Evolutionary conservation across 345 rosid species (phyloP).

Genomic region (Camelina laxa): DNA sequence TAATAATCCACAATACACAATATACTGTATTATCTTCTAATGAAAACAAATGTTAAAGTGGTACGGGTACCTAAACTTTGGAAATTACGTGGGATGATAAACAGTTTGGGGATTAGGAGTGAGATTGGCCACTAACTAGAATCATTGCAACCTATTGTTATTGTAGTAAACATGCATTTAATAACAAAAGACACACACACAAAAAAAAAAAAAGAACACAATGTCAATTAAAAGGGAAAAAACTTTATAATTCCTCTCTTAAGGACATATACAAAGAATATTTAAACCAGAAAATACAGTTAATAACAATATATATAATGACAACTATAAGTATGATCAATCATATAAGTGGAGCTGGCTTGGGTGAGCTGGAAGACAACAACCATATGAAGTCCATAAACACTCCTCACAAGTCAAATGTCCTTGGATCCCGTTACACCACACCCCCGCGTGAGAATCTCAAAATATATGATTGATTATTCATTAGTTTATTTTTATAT

Average conservation of each 20-base stretch:
- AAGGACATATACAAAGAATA: background rate
- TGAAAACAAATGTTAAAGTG: background rate
- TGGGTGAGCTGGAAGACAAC: slow-evolving; percentile 43
- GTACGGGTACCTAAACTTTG: background rate
- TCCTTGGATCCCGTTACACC: slow-evolving; percentile 42
- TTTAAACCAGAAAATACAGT: background rate
- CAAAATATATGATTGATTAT: background rate
- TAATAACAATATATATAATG: slow-evolving; percentile 6
- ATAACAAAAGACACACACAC: background rate
- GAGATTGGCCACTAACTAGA: slow-evolving; percentile 3
- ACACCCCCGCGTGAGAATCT: slow-evolving; percentile 29
- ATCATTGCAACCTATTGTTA: slow-evolving; percentile 19
- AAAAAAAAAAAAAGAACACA: background rate
- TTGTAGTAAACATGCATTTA: background rate
- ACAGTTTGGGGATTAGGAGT: background rate
- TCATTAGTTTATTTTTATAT: background rate
- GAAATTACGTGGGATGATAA: slow-evolving; percentile 11
- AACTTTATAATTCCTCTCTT: too few species aligned
- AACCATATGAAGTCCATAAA: slow-evolving; percentile 30
- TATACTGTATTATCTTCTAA: background rate
- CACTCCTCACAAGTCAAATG: slow-evolving; percentile 42
- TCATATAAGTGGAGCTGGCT: slow-evolving; percentile 38
- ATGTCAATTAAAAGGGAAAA: too few species aligned
- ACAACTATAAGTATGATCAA: slow-evolving; percentile 25
- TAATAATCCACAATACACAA: background rate